phyloP scores from a whole-genome alignment of 2,329 filamentous ascomycete genomes.

The Penicillium sp. region DNA sequence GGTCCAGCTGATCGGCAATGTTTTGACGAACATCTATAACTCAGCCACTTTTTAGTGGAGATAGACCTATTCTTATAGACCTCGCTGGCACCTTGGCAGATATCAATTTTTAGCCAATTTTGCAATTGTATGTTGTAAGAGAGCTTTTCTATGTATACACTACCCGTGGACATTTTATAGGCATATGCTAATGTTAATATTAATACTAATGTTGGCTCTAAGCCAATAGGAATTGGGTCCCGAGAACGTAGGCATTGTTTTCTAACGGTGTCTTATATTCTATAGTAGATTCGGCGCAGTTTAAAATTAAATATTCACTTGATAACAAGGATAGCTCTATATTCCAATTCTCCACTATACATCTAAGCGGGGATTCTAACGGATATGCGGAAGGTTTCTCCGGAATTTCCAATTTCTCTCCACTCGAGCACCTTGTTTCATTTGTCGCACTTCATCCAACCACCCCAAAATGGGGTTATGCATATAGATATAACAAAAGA shows the following conservation, averaged over 20 bases:
- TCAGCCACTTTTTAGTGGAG: not conserved
- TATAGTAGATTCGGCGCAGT: not conserved
- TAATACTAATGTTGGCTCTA: not conserved
- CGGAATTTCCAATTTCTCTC: slow-evolving; percentile 9
- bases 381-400: slow-evolving; percentile 25
- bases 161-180: no score
- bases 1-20: not conserved
- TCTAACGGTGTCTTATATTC: not conserved
- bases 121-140: not conserved
- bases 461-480: slow-evolving; percentile 11
- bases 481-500: not conserved
- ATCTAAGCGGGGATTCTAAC: slow-evolving; percentile 13
- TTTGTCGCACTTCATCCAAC: not conserved
- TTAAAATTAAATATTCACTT: not conserved
- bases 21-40: not conserved
- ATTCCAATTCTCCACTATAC: not conserved
- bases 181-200: not conserved
- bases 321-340: not conserved
- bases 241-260: not conserved
- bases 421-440: not conserved
- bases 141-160: not conserved
- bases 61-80: not conserved
- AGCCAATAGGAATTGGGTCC: not conserved
- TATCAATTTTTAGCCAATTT: not conserved
- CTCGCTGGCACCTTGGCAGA: no score